Evolutionary conservation across 345 rosid genomes (phyloP).

Genomic region (Sonneratia caseolaris): DNA sequence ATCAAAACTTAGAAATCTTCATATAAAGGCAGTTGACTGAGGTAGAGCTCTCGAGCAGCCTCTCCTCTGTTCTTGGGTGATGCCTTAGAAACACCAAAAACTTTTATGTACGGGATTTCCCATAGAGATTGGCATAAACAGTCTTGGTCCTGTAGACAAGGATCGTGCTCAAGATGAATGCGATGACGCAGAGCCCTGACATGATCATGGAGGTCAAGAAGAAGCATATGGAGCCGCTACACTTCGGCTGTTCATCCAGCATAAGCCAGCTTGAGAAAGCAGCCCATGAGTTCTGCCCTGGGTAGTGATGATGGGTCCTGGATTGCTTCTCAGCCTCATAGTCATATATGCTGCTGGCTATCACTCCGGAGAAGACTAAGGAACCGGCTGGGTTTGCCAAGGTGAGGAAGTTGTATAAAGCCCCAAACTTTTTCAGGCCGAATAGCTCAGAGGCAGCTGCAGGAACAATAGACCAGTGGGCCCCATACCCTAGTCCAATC

Average conservation of each 20-base stretch:
- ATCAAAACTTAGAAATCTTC: background rate
- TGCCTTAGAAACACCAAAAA: background rate
- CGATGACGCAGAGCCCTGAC: slow-evolving; percentile 84
- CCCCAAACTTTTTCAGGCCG: slow-evolving; percentile 91
- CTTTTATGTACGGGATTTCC: slow-evolving; percentile 38
- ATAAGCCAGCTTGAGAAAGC: slow-evolving; percentile 20
- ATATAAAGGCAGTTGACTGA: too few species aligned
- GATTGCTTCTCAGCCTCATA: slow-evolving; percentile 83
- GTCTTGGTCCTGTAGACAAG: slow-evolving; percentile 75
- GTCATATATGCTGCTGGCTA: slow-evolving; percentile 88
- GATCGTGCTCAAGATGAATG: slow-evolving; percentile 63
- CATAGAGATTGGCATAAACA: slow-evolving; percentile 77
- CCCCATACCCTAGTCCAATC: slow-evolving; percentile 92
- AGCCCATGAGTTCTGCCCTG: slow-evolving; percentile 11
- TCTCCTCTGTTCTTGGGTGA: background rate
- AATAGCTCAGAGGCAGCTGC: slow-evolving; percentile 96
- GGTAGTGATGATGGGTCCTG: slow-evolving; percentile 18
- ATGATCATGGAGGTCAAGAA: slow-evolving; percentile 88
- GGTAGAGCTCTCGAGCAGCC: too few species aligned
- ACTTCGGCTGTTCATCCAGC: slow-evolving; percentile 46
- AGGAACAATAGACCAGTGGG: slow-evolving; percentile 98
- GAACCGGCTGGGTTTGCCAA: slow-evolving; percentile 98
- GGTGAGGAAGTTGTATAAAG: slow-evolving; percentile 88
- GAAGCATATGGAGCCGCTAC: slow-evolving; percentile 79
- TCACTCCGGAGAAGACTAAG: slow-evolving; percentile 78